phyloP scores from a whole-genome alignment of 352 stramenopile species.

The Globisporangium nagaii region DNA sequence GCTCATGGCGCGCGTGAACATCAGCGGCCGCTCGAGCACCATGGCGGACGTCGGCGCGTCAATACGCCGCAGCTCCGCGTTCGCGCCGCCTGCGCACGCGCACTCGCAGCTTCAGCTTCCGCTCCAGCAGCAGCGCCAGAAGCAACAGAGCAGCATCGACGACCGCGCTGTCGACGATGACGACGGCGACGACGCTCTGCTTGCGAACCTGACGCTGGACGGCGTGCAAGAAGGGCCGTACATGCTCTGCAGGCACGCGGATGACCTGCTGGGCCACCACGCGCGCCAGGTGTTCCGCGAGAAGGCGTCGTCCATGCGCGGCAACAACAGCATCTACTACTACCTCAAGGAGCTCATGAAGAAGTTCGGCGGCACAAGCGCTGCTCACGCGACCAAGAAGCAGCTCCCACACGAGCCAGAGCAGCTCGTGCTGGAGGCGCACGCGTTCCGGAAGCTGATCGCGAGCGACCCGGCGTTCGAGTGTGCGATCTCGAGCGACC shows the following conservation, averaged over 20 bases:
- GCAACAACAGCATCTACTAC: slow-evolving; percentile 82
- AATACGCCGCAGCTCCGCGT: background rate
- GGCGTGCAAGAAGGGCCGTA: slow-evolving; percentile 71
- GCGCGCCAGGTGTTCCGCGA: slow-evolving; percentile 80
- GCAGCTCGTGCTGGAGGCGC: slow-evolving; percentile 50
- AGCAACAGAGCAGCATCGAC: slow-evolving; percentile 2
- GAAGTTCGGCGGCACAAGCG: slow-evolving; percentile 44
- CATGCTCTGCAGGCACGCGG: slow-evolving; percentile 82
- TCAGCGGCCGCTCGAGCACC: background rate
- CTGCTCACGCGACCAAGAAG: slow-evolving; percentile 34
- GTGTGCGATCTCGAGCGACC: slow-evolving; percentile 58
- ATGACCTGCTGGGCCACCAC: slow-evolving; percentile 76
- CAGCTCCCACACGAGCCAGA: slow-evolving; percentile 22
- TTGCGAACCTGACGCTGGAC: slow-evolving; percentile 71
- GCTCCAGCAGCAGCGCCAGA: background rate
- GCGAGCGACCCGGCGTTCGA: slow-evolving; percentile 74
- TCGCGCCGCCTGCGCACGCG: background rate
- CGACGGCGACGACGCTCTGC: slow-evolving; percentile 38
- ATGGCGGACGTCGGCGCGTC: background rate
- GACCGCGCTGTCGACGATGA: slow-evolving; percentile 1
- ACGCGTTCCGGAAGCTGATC: slow-evolving; percentile 76
- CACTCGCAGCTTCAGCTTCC: background rate
- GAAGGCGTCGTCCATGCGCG: slow-evolving; percentile 75
- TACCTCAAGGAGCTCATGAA: slow-evolving; percentile 82
- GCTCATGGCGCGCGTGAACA: background rate